Evolutionary conservation across 2,329 filamentous ascomycete species (phyloP).

Genomic region (Stagonosporopsis cucurbitacearum): DNA sequence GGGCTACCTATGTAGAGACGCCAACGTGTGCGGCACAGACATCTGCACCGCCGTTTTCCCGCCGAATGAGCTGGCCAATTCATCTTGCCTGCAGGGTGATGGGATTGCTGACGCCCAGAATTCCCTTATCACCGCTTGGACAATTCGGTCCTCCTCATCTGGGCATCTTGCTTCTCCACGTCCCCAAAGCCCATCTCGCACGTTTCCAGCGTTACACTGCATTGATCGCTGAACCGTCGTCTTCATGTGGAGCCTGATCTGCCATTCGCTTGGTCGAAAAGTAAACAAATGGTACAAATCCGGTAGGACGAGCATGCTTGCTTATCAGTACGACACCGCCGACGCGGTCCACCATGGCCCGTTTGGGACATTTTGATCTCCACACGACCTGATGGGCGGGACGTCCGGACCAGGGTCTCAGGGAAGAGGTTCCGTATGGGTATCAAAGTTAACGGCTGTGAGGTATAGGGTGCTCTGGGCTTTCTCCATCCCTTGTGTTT

Average conservation of each 20-base stretch:
- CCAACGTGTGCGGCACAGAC: conserved; percentile 8
- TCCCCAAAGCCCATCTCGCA: neutral
- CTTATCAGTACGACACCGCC: conserved; percentile 43
- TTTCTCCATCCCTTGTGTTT: conserved; percentile 21
- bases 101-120: conserved; percentile 38
- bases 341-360: conserved; percentile 29
- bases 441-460: neutral
- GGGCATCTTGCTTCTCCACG: conserved; percentile 15
- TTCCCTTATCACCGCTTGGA: conserved; percentile 33
- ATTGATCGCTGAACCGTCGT: conserved; percentile 17
- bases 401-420: conserved; percentile 34
- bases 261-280: conserved; percentile 32
- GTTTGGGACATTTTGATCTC: conserved; percentile 32
- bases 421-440: conserved; percentile 37
- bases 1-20: neutral
- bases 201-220: conserved; percentile 2
- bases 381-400: conserved; percentile 33
- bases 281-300: conserved; percentile 11
- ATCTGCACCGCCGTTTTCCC: conserved; percentile 6
- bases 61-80: conserved; percentile 10
- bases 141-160: conserved; percentile 16
- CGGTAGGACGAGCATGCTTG: conserved; percentile 29
- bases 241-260: conserved; percentile 30
- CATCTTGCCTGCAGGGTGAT: conserved; percentile 26
- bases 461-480: conserved; percentile 16